phyloP scores from a whole-genome alignment of 1,139 yeast genomes.

The Yamadazyma kanchanaburiensis region DNA sequence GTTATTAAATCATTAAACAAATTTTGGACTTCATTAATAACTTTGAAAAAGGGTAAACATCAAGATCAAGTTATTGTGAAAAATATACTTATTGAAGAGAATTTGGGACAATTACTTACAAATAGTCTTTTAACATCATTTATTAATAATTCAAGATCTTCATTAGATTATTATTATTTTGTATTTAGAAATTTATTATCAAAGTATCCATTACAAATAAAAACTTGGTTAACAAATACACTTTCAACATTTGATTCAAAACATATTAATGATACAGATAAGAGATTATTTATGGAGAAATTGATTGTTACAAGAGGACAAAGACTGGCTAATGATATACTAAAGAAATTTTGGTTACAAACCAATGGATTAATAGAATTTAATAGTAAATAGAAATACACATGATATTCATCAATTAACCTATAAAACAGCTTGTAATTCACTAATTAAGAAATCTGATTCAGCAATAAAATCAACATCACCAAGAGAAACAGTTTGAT shows the following conservation, averaged over 20 bases:
- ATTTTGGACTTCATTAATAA: conserved; percentile 63
- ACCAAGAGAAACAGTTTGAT: conserved; percentile 56
- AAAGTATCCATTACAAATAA: conserved; percentile 48
- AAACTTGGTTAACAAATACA: conserved; percentile 44
- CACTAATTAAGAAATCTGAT: conserved; percentile 53
- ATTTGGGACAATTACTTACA: conserved; percentile 35
- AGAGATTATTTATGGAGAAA: conserved; percentile 47
- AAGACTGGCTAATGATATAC: conserved; percentile 51
- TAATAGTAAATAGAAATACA: conserved; percentile 10
- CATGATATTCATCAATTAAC: conserved; percentile 1
- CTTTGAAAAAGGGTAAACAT: conserved; percentile 49
- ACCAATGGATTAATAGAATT: conserved; percentile 49
- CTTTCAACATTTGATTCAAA: conserved; percentile 19
- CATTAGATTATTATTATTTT: conserved; percentile 54
- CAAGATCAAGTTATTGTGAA: conserved; percentile 42
- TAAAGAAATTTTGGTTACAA: conserved; percentile 65
- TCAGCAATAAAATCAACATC: conserved; percentile 62
- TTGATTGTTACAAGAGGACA: conserved; percentile 64
- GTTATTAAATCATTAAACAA: conserved; percentile 58
- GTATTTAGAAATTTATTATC: conserved; percentile 52
- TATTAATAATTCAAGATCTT: conserved; percentile 55
- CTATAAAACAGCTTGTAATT: conserved; percentile 42
- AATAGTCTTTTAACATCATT: conserved; percentile 32
- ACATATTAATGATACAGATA: conserved; percentile 19
- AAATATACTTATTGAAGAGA: conserved; percentile 27